Percentiles rank a stretch among this genome's conserved stretches.
Evolutionary conservation across 805 yeast species (phyloP).

Genomic region (Candida silvatica): DNA sequence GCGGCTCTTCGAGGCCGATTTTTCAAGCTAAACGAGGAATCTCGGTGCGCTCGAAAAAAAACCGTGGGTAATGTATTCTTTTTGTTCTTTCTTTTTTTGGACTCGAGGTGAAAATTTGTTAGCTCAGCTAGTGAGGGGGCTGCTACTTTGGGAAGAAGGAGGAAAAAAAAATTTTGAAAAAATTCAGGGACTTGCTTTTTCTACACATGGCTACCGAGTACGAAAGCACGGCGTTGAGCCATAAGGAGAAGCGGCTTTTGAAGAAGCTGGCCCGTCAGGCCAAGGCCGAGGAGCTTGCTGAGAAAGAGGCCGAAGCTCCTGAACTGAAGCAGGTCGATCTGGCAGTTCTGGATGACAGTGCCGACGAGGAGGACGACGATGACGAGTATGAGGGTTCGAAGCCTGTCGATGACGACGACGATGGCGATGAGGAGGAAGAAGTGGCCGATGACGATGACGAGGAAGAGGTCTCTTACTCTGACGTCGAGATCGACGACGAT

Average conservation of each 20-base stretch:
- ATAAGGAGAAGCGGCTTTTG: conserved; percentile 39
- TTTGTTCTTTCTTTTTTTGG: too few relatives aligned
- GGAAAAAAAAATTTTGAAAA: too few relatives aligned
- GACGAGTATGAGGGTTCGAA: conserved; percentile 20
- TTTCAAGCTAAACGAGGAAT: too few relatives aligned
- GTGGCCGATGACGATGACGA: conserved; percentile 60
- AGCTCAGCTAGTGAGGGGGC: too few relatives aligned
- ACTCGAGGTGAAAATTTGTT: too few relatives aligned
- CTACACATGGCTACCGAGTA: conserved; percentile 22
- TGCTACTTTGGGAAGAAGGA: too few relatives aligned
- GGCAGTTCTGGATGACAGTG: conserved; percentile 26
- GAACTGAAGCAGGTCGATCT: conserved; percentile 26
- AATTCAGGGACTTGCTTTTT: too few relatives aligned
- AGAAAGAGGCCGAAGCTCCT: conserved; percentile 25
- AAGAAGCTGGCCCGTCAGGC: conserved; percentile 10
- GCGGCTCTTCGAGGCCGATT: too few relatives aligned
- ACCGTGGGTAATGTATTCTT: too few relatives aligned
- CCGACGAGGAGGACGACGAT: conserved; percentile 30
- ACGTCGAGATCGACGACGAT: conserved; percentile 87
- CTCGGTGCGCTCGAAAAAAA: too few relatives aligned
- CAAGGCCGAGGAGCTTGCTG: conserved; percentile 24
- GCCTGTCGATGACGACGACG: conserved; percentile 25
- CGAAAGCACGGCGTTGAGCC: conserved; percentile 45
- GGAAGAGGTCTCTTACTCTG: conserved; percentile 82
- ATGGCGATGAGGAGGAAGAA: conserved; percentile 31